Evolutionary conservation across 208 protist genomes (phyloP).

Genomic region (Vickermania spadyakhi): DNA sequence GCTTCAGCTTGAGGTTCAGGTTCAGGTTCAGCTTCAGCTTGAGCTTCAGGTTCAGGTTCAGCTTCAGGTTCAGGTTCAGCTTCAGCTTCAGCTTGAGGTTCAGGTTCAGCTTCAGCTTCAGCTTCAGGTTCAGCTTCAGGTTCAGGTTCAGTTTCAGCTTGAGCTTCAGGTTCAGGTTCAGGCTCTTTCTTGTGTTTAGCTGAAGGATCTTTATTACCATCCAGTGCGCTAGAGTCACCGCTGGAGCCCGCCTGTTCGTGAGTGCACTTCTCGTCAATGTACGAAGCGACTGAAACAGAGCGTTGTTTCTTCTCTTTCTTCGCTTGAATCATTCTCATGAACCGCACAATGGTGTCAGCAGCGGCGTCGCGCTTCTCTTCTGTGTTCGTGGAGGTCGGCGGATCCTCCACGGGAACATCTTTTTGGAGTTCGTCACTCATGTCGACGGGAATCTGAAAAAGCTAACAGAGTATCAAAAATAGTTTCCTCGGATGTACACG

Average conservation of each 20-base stretch:
- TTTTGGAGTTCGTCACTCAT: too few species aligned
- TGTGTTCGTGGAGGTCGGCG: background rate
- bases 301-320: background rate
- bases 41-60: background rate
- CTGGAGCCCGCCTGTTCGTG: background rate
- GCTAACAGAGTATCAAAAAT: too few species aligned
- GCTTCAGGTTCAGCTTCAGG: slow-evolving; percentile 1
- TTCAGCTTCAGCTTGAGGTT: background rate
- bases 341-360: background rate
- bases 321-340: background rate
- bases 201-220: background rate
- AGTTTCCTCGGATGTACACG: too few species aligned
- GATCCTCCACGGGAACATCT: too few species aligned
- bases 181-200: background rate
- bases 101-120: slow-evolving; percentile 1
- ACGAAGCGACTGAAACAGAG: background rate
- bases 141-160: background rate
- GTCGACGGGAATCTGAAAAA: too few species aligned
- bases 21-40: background rate
- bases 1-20: background rate
- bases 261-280: background rate
- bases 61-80: background rate
- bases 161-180: background rate
- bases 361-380: background rate
- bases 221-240: background rate